Evolutionary conservation across 768 basidiomycete genomes (phyloP), one percentile per base, ranked within the genome.

Genomic region (Dacryopinax spathularia): DNA sequence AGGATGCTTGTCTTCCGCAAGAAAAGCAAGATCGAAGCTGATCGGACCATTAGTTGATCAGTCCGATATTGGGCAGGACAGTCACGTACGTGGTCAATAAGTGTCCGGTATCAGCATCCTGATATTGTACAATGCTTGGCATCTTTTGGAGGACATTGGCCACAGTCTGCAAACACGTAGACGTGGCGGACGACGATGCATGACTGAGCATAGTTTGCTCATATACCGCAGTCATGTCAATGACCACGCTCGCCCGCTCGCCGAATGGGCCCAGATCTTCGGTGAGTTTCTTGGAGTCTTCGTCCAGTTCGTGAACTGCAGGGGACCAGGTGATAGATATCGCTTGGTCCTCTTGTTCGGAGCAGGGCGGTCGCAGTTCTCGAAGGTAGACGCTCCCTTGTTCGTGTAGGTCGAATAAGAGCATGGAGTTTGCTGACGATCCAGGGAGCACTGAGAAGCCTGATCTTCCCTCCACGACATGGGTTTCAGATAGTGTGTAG

Each of bases 21-120:
- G 77, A 66, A 84, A 81, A 1, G 81, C 76, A 27, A 87, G 71
- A 69, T 91, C 89, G 65, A 79, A 83, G 15, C 89, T 89, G 64
- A 27, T 60, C 0, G 41, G 15, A 6, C 48, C 25, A 62, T 22
- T 22, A 33, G 2, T 41, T 34, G 37, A 43, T 25, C 29, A 60
- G 59, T 34, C 27, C 37, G 33, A 33, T 33, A 35, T 7, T 43
- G 12, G 63, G 16, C 62, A 34, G 56, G 37, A 36, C 16, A 37
- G 37, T 60, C 15, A 68, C 75, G 67, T 67, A 90, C 89, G 77
- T 79, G 29, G 86, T 90, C 27, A 89, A 68, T 66, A 86, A 75
- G 61, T 82, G 75, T 36, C 85, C 83, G 1, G 76, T 67, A 1
- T 78, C 75, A 29, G 70, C 72, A 63, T 83, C 80, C 2, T 73